phyloP scores from a whole-genome alignment of 768 basidiomycete species.

The Boletus pseudo-olivaceus region DNA sequence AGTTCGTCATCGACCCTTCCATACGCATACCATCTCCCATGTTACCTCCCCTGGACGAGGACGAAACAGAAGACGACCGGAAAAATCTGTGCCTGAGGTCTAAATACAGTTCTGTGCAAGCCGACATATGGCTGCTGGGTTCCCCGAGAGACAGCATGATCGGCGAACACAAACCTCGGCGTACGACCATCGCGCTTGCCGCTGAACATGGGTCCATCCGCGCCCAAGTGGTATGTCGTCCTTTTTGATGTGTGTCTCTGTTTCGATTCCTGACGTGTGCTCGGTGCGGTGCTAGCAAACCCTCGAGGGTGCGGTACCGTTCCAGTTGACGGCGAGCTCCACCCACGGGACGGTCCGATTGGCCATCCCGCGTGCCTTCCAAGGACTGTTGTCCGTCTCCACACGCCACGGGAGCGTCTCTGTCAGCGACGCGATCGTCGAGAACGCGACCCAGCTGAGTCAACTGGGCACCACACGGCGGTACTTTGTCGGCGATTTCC shows the following conservation, averaged over 20 bases:
- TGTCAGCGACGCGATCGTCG: constrained; percentile 11
- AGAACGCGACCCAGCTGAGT: constrained; percentile 20
- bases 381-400: constrained; percentile 16
- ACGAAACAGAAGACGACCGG: constrained; percentile 37
- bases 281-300: constrained; percentile 7
- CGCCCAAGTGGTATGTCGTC: constrained; percentile 18
- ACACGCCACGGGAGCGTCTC: constrained; percentile 19
- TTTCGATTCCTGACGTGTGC: background rate
- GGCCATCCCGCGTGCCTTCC: constrained; percentile 19
- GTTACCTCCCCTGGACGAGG: constrained; percentile 36
- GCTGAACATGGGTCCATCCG: constrained; percentile 17
- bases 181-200: constrained; percentile 21
- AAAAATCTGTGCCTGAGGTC: constrained; percentile 38
- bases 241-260: background rate
- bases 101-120: constrained; percentile 34
- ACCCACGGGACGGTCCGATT: constrained; percentile 16
- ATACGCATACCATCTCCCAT: constrained; percentile 37
- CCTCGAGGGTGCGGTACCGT: constrained; percentile 14
- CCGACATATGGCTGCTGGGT: constrained; percentile 37
- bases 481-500: constrained; percentile 27
- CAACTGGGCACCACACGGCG: constrained; percentile 15
- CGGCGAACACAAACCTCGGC: constrained; percentile 8
- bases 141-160: background rate
- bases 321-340: constrained; percentile 7
- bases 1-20: constrained; percentile 44